Base-by-base conservation (phyloP, 2,329 filamentous ascomycete species). In the Talaromyces sp. region DNA sequence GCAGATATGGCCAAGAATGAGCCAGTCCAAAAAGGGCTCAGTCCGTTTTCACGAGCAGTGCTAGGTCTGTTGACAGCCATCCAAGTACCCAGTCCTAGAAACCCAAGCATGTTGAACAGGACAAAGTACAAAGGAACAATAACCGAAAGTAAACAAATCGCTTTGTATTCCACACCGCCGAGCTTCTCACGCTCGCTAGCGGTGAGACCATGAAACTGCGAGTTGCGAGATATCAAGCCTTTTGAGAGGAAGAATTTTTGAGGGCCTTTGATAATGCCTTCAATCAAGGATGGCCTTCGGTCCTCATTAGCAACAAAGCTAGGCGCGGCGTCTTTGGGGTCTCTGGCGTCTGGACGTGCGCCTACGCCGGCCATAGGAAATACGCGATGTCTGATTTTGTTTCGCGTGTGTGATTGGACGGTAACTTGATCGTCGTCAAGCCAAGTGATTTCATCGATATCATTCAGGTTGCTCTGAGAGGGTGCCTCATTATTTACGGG, bases 1-100 rank as follows among this genome's bases (percentile, higher is more conserved):
- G 83, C 83, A 45, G 82, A 84, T 1, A 84, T 79, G 1, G 82
- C 83, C 66, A 84, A 84, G 71, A 85, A 86, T 4, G 70, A 77
- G 41, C 79, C 75, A 49, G 75, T 75, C 80, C 79, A 79, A 68
- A 82, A 85, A 11, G 83, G 82, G 52, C 82, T 80, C 22, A 85
- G 71, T 0, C 82, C 83, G 66, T 85, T 84, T 2, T 65, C 63
- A 24, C 71, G 70, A 1, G 83, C 74, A 7, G 78, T 72, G 16
- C 74, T 73, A 13, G 81, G 73, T 58, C 76, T 73, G 43, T 84
- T 80, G 27, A 70, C 70, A 22, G 78, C 76, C 24, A 84, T 69
- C 74, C 82, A 85, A 5, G 77, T 75, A 2, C 80, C 83, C 50
- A 84, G 70, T 1, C 80, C 82, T 2, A 84, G 66, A 52, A 77